Evolutionary conservation across 148 eudicot genomes (phyloP).

Genomic region (Simmondsia chinensis): DNA sequence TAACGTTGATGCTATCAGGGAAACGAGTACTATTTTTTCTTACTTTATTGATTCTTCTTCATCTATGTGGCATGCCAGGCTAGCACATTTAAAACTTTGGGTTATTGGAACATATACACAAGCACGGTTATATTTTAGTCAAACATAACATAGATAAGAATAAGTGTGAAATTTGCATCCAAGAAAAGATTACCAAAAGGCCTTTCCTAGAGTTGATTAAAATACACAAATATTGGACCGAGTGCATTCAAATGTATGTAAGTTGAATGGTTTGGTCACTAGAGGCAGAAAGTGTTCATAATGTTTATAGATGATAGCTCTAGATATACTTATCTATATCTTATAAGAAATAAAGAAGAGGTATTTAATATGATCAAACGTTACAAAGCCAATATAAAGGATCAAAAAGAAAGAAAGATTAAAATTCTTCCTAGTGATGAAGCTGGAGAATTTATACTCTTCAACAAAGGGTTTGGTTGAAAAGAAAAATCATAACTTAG

Average conservation of each 20-base stretch:
- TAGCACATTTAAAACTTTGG: background rate
- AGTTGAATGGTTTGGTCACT: background rate
- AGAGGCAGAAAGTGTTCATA: conserved; percentile 3
- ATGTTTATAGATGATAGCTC: conserved; percentile 4
- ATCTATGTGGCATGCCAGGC: background rate
- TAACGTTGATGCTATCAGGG: conserved; percentile 3
- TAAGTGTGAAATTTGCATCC: too few species aligned
- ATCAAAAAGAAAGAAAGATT: background rate
- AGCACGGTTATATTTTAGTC: too few species aligned
- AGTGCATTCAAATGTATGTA: conserved; percentile 2
- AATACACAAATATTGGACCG: background rate
- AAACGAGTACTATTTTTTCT: background rate
- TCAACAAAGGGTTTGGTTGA: conserved; percentile 6
- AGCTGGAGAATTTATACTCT: background rate
- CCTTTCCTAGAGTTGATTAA: background rate
- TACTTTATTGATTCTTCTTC: background rate
- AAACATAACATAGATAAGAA: too few species aligned
- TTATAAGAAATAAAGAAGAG: background rate
- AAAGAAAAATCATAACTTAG: conserved; percentile 3
- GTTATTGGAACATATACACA: background rate
- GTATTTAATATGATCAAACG: background rate
- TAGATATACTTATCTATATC: background rate
- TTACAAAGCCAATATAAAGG: background rate
- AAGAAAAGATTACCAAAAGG: background rate
- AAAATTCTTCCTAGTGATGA: background rate